Conservation (phyloP, 2,329 filamentous ascomycete species). For the Cladosporium sp. region DNA sequence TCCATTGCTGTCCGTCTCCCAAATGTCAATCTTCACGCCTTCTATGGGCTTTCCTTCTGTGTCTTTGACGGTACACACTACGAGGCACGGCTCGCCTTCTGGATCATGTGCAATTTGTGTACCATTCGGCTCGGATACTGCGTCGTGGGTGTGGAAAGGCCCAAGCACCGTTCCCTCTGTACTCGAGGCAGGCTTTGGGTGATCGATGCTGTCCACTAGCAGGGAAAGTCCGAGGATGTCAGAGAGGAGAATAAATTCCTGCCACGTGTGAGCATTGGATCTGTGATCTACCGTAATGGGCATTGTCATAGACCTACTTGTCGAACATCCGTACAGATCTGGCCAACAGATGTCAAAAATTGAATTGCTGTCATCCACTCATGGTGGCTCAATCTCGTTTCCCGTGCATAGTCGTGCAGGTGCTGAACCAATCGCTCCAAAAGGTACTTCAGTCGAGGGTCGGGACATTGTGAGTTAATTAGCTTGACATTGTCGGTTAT, state of each 20-base stretch:
- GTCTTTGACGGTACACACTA: constrained; percentile 69
- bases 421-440: constrained; percentile 71
- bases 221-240: constrained; percentile 76
- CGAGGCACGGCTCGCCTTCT: constrained; percentile 64
- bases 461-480: constrained; percentile 67
- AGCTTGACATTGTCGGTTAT: constrained; percentile 71
- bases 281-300: background rate
- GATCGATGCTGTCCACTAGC: constrained; percentile 77
- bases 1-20: constrained; percentile 78
- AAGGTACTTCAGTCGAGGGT: constrained; percentile 66
- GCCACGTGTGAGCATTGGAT: background rate
- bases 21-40: constrained; percentile 72
- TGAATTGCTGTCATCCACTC: constrained; percentile 74
- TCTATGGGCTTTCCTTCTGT: constrained; percentile 58
- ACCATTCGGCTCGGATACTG: constrained; percentile 54
- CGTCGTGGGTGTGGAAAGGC: constrained; percentile 80
- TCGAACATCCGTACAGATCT: constrained; percentile 69
- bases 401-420: constrained; percentile 76
- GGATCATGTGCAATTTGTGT: constrained; percentile 63
- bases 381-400: constrained; percentile 68
- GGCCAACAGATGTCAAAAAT: constrained; percentile 68
- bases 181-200: constrained; percentile 65
- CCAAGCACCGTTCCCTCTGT: constrained; percentile 80
- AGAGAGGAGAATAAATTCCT: constrained; percentile 70
- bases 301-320: constrained; percentile 48